A percentile compares a stretch with the other conserved stretches of the same genome.
Evolutionary conservation across 768 basidiomycete species (phyloP).

Genomic region (Pleurotus giganteus): DNA sequence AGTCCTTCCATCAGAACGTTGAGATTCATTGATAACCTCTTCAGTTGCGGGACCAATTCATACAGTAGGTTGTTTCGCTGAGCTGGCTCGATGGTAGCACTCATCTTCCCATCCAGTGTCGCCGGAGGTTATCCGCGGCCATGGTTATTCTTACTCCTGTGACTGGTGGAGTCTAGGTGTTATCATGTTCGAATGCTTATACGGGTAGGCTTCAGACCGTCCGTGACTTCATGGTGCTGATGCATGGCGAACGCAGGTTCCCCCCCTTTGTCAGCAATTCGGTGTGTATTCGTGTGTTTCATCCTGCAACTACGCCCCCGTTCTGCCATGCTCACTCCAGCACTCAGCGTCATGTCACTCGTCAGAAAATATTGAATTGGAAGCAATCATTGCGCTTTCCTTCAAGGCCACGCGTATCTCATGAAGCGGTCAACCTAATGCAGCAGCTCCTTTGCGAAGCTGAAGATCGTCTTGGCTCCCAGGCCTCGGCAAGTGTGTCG

Average conservation of each 20-base stretch:
- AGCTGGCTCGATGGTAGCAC: conserved; percentile 18
- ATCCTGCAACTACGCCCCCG: conserved; percentile 14
- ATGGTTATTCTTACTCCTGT: conserved; percentile 91
- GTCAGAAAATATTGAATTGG: conserved; percentile 98
- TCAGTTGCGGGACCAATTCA: conserved; percentile 81
- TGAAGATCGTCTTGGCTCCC: conserved; percentile 88
- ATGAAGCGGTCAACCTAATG: conserved; percentile 86
- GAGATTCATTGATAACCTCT: conserved; percentile 11
- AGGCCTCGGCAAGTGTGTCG: conserved; percentile 61
- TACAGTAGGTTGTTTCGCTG: conserved; percentile 60
- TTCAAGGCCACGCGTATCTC: conserved; percentile 74
- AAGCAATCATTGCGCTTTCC: conserved; percentile 87
- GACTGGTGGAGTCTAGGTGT: conserved; percentile 99
- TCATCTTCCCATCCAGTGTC: conserved; percentile 56
- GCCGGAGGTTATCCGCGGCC: conserved; percentile 85
- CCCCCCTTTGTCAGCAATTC: conserved; percentile 96
- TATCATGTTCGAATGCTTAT: conserved; percentile 95
- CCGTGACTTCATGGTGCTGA: conserved; percentile 12
- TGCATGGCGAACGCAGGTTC: conserved; percentile 48
- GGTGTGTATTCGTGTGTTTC: conserved; percentile 41
- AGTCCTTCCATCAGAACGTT: conserved; percentile 12
- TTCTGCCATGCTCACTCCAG: conserved; percentile 15
- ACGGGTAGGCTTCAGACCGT: conserved; percentile 58
- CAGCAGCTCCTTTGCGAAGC: conserved; percentile 90
- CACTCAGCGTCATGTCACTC: conserved; percentile 81